Evolutionary conservation across 1,284 basidiomycete species (phyloP).

Genomic region (Butyriboletus appendiculatus): DNA sequence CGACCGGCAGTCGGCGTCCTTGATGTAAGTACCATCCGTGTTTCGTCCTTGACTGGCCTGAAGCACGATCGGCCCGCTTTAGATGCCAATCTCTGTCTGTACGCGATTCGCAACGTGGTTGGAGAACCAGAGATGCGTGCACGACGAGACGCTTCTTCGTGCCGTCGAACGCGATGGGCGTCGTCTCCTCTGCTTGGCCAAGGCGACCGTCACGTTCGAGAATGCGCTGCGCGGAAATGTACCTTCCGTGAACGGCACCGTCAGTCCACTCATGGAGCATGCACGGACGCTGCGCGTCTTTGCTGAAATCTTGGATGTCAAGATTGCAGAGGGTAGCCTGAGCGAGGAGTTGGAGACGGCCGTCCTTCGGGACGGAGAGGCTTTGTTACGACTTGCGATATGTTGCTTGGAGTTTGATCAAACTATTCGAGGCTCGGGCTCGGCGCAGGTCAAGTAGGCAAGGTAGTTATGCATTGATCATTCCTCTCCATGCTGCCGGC

Average conservation of each 20-base stretch:
- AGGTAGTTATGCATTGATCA: slow-evolving; percentile 1
- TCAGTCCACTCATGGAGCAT: slow-evolving; percentile 2
- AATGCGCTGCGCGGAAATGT: slow-evolving; percentile 9
- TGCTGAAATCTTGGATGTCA: slow-evolving; percentile 14
- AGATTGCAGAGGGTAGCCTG: slow-evolving; percentile 10
- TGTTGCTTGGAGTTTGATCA: slow-evolving; percentile 26
- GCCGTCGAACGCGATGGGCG: slow-evolving; percentile 25
- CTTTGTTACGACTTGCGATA: slow-evolving; percentile 19
- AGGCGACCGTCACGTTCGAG: slow-evolving; percentile 19
- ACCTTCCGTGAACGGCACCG: not conserved
- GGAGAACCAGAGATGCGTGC: slow-evolving; percentile 12
- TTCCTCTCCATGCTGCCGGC: not conserved
- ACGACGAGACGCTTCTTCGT: not conserved
- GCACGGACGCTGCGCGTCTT: slow-evolving; percentile 20
- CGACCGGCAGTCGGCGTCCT: not conserved
- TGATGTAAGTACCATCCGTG: slow-evolving; percentile 10
- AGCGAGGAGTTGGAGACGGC: slow-evolving; percentile 21
- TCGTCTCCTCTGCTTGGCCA: slow-evolving; percentile 18
- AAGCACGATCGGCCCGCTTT: not conserved
- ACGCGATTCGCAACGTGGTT: slow-evolving; percentile 24
- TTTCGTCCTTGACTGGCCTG: not conserved
- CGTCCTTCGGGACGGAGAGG: slow-evolving; percentile 27
- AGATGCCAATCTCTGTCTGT: slow-evolving; percentile 18
- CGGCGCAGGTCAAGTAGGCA: not conserved
- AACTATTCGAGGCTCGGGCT: slow-evolving; percentile 13